These are phyloP conservation scores for Bremia lactucae DNA, from an alignment of 352 stramenopile genomes.

Conservation along the genomic window DNA sequence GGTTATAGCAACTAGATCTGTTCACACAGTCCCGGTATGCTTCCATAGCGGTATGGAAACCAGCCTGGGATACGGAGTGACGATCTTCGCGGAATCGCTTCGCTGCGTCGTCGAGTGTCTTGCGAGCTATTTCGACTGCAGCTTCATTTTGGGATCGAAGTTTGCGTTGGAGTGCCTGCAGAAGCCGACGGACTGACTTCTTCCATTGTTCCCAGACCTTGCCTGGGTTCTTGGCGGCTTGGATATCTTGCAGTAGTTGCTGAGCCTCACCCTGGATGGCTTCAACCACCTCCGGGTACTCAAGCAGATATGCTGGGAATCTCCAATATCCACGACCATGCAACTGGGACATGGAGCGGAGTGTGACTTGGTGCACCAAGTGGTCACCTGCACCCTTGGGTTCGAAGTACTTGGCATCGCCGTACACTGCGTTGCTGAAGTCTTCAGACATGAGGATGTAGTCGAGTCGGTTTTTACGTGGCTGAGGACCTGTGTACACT, in stretches of 20 bases:
- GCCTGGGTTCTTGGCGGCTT: not conserved
- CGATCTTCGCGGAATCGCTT: not conserved
- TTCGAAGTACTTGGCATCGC: not conserved
- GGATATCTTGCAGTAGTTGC: not conserved
- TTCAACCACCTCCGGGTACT: not conserved
- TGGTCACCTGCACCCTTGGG: not conserved
- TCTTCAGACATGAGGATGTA: not conserved
- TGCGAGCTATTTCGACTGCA: too few relatives aligned
- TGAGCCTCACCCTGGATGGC: not conserved
- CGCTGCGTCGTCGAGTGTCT: too few relatives aligned
- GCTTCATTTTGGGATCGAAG: not conserved
- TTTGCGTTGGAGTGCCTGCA: not conserved
- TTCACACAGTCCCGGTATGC: not conserved
- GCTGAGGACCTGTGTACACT: not conserved
- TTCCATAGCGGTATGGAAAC: constrained; percentile 3
- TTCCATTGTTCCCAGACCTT: not conserved
- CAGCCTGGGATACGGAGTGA: constrained; percentile 6
- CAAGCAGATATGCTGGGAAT: not conserved
- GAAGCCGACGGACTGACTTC: not conserved
- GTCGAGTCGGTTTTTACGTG: not conserved
- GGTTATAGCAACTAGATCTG: not conserved
- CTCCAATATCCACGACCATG: not conserved
- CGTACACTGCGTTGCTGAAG: not conserved
- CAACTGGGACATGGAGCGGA: not conserved
- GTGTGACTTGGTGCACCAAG: not conserved